These are phyloP conservation scores for Knoxia roxburghii DNA, from an alignment of 257 asterid species.

Conservation along the genomic window DNA sequence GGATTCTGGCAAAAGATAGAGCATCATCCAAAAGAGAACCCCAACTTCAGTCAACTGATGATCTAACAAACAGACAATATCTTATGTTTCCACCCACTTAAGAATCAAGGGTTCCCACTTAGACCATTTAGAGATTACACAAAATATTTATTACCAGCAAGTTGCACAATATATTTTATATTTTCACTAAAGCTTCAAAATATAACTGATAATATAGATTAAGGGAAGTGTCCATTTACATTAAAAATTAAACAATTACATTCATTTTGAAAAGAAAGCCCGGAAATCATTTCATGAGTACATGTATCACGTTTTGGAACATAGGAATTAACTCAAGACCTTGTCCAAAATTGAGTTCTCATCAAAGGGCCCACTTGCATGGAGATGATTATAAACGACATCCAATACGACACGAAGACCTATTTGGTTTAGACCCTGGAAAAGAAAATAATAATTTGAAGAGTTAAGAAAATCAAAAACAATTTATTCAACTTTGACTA, in stretches of 20 bases:
- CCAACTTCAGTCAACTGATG: neutral
- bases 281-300: neutral
- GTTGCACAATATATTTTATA: neutral
- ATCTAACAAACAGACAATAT: neutral
- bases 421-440: slow-evolving; percentile 71
- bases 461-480: slow-evolving; percentile 3
- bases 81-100: neutral
- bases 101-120: neutral
- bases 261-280: neutral
- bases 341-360: slow-evolving; percentile 76
- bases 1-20: neutral
- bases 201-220: neutral
- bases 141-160: neutral
- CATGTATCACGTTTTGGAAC: neutral
- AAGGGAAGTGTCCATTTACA: neutral
- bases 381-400: slow-evolving; percentile 89
- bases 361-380: slow-evolving; percentile 75
- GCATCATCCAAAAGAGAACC: neutral
- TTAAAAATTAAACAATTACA: neutral
- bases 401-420: slow-evolving; percentile 88
- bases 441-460: slow-evolving; percentile 9
- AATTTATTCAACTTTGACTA: neutral
- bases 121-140: neutral
- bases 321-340: slow-evolving; percentile 38
- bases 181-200: neutral